Evolutionary conservation across 306 rosid genomes (phyloP), one percentile per base, ranked within the genome.

Genomic region (Carpinus fangiana): DNA sequence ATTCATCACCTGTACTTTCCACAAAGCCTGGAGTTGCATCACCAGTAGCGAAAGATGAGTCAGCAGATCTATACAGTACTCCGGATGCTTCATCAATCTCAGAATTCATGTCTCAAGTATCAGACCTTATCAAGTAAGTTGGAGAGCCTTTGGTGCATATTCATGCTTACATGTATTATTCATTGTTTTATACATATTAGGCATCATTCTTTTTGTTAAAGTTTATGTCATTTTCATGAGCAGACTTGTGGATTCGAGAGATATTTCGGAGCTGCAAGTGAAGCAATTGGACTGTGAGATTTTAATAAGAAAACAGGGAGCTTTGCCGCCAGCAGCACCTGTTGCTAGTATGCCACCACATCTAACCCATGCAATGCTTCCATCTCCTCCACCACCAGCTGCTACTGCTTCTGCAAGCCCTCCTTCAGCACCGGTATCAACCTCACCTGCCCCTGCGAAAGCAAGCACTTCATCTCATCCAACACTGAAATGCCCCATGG

Each of bases 171-270:
- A 41, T 13, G 53, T 41, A 23, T 26, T 18, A 12, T 38, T 21
- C 26, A 0, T 17, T 11, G 55, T n/a, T 48, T 34, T 38, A 70
- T 80, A n/a, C 31, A 64, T 67, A 10, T 84, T 57, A 67, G n/a
- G 65, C 48, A 23, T 31, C 8, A 0, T 76, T 46, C 18, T 12
- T 41, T 8, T 68, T 26, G 41, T 21, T 68, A 64, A 45, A 59
- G 14, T 11, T 62, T 59, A 57, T 28, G 12, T 72, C 76, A 54
- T 75, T 86, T 76, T 76, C 79, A 36, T 82, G 74, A 59, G 54
- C 82, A 94, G 97, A 76, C 90, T 94, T 60, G 97, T 95, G 82
- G 98, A 95, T 84, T 95, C 97, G 14, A 88, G 92, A 88, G 98
- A 95, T 86, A 95, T 95, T 52, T 76, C 80, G 83, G 97, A 95